Evolutionary conservation across 306 rosid genomes (phyloP), one percentile per base, ranked within the genome.

Genomic region (Abrus pulchellus): DNA sequence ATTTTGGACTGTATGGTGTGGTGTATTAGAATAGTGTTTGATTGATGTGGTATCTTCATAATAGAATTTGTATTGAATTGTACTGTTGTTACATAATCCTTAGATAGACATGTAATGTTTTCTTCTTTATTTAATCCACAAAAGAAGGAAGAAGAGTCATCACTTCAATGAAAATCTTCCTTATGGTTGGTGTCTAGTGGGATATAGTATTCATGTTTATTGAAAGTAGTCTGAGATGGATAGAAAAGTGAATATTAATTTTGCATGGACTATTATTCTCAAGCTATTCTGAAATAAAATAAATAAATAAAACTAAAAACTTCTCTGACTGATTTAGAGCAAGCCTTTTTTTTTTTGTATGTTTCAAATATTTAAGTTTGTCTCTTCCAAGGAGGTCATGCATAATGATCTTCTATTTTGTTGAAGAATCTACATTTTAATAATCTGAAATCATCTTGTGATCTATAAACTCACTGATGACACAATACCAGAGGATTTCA

Each of bases 211-310:
- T 59, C 5, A 40, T 38, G 40, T 40, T 29, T 33, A 47, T 32
- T 60, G 60, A n/a, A 29, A 12, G 30, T 49, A 63, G 63, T 76
- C 41, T 49, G 50, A 34, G 52, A 76, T 50, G 80, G 63, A n/a
- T 28, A 76, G 14, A 64, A 49, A 64, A 49, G 80, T 76, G 53
- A 76, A 11, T 76, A 38, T 13, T 32, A 49, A 49, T 75, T 48
- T 62, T 62, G 43, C 14, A 29, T 59, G 32, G 32, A 57, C 69
- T 57, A 59, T 59, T 74, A 20, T 20, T 72, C 11, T 57, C 32
- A 57, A 12, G 79, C 14, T 59, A 59, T 38, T 75, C 60, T 61
- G 34, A 8, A 38, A 33, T 20, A 61, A 3, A 2, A 49, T 33
- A 43, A 33, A 61, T 8, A 1, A 6, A 9, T 14, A 45, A 43